Conservation (phyloP, 139 green algal species). For the Closterium sp. region DNA sequence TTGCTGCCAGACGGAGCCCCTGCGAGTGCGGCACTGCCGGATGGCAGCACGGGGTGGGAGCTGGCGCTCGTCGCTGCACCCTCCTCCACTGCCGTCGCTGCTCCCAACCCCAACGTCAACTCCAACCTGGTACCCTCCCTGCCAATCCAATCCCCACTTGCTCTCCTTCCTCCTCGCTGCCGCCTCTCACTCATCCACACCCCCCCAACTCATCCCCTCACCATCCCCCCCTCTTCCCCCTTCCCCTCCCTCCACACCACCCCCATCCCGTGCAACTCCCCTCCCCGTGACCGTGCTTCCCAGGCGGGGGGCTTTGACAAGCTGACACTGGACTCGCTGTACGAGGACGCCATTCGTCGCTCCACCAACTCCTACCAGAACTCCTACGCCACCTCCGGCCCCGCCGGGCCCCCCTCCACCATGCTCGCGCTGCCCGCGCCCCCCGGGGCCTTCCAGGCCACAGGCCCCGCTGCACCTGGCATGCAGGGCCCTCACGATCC, state of each 20-base stretch:
- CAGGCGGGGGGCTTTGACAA: conserved; percentile 45
- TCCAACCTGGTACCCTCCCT: conserved; percentile 13
- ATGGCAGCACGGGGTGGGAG: conserved; percentile 26
- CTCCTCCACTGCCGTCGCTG: not conserved
- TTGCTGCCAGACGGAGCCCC: not conserved
- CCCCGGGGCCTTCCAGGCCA: not conserved
- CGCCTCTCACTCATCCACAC: too few relatives aligned
- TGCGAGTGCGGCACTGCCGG: not conserved
- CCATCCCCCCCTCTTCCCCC: too few relatives aligned
- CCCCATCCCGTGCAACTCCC: not conserved
- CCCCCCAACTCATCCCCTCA: too few relatives aligned
- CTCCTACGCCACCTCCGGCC: not conserved
- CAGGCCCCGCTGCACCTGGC: not conserved
- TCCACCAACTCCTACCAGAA: conserved; percentile 3
- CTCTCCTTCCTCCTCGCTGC: too few relatives aligned
- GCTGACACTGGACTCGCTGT: conserved; percentile 50
- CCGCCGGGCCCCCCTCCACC: not conserved
- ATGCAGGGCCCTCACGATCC: conserved; percentile 33
- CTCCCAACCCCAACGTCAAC: not conserved
- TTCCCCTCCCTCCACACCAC: not conserved
- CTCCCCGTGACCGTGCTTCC: not conserved
- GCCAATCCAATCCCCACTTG: not conserved
- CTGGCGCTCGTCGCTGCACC: conserved; percentile 30
- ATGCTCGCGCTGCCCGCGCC: conserved; percentile 26
- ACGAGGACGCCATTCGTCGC: conserved; percentile 43